Base-by-base conservation (phyloP, 208 protist species). In the Vickermania spadyakhi region DNA sequence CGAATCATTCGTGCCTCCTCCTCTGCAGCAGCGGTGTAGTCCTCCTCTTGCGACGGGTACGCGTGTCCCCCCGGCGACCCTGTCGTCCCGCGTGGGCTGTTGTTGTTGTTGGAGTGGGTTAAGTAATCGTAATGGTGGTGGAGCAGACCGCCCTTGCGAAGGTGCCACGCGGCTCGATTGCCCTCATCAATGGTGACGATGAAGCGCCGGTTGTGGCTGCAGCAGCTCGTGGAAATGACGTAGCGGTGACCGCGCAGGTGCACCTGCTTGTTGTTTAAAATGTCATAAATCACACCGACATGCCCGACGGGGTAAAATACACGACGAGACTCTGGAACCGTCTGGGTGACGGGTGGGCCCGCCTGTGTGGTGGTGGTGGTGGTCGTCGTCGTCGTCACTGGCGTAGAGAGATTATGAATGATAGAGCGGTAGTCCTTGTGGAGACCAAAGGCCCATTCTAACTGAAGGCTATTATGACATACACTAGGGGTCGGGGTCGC, bases 241-340 rank as follows among this genome's bases (percentile, higher is more conserved):
- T 94, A 78, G 26, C 73, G 61, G 74, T 98, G 95, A 14, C 95
- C 95, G 60, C 94, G 77, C 4, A 98, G 77, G 58, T 96, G 86
- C 57, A 65, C 55, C 74, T 98, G 95, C 29, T 77, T 82, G 66
- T 96, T 84, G 31, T 82, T 69, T 5, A 86, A 60, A 11, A 84
- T 75, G 62, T 97, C 90, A 72, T 97, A 97, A 36, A 98, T 80
- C 27, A 98, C 72, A 51, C 81, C 95, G 13, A 84, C 85, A 75
- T 98, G 91, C 1, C 75, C 92, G 21, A 96, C 56, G 2, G 78
- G 60, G 73, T 97, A 98, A 72, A 98, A 97, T 42, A 97, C 78
- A 3, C 74, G 70, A 13, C 83, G 82, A 57, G 91, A 67, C 60
- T 86, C 69, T 11, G 54, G 31, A 3, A 56, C 76, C 25, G 72